Conservation (phyloP, 2,329 filamentous ascomycete genomes). For the Rhexocercosporidium sp. region DNA sequence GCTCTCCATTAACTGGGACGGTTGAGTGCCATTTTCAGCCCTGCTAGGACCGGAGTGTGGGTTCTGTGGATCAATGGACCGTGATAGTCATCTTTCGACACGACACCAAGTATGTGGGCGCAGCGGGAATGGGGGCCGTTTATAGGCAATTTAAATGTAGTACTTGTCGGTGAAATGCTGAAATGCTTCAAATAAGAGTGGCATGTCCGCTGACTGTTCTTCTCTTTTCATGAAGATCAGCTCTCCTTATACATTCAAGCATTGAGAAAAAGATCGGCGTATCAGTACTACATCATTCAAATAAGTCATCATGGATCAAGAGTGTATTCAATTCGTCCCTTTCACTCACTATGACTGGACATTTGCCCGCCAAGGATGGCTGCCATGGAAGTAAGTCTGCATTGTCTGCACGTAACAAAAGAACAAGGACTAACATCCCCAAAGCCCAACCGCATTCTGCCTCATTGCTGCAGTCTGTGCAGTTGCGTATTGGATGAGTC, state of each 20-base stretch:
- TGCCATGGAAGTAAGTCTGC: slow-evolving; percentile 1
- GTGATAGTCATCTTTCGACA: background rate
- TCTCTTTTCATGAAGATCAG: background rate
- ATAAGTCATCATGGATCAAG: background rate
- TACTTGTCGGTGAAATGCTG: background rate
- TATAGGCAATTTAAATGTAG: background rate
- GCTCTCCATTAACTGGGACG: background rate
- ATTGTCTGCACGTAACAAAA: background rate
- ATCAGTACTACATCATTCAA: background rate
- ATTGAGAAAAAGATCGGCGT: background rate
- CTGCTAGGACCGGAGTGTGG: background rate
- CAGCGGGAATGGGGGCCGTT: slow-evolving; percentile 6
- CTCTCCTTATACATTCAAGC: background rate
- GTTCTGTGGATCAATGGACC: background rate
- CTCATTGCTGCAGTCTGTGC: slow-evolving; percentile 6
- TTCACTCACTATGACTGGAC: slow-evolving; percentile 9
- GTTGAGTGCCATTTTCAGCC: background rate
- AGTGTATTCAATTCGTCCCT: background rate
- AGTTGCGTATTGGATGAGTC: slow-evolving; percentile 5
- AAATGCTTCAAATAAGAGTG: background rate
- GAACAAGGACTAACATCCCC: background rate
- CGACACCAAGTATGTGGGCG: background rate
- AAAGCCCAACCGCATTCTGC: slow-evolving; percentile 5
- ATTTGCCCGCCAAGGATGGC: slow-evolving; percentile 7
- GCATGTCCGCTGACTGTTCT: background rate